A percentile compares a stretch with the other conserved stretches of the same genome.
Evolutionary conservation across 768 basidiomycete genomes (phyloP).

Genomic region (Pholiota conissans): DNA sequence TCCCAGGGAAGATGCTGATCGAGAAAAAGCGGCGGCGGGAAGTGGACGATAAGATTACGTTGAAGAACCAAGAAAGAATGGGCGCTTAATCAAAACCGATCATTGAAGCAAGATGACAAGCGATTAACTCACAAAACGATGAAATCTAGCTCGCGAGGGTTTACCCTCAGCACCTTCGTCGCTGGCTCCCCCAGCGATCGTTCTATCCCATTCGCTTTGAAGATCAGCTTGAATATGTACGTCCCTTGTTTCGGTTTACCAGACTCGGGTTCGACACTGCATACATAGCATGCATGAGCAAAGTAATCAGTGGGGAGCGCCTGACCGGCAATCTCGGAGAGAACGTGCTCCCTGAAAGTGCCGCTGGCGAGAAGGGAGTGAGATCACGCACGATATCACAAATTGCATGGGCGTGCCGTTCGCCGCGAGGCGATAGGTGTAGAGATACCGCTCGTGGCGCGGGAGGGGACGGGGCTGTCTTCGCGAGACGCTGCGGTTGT

Average conservation of each 20-base stretch:
- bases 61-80: background rate
- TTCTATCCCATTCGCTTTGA: slow-evolving; percentile 57
- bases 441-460: slow-evolving; percentile 46
- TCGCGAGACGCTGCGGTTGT: slow-evolving; percentile 16
- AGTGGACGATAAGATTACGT: no score
- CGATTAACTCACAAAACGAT: slow-evolving; percentile 55
- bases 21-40: no score
- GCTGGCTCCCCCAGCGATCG: slow-evolving; percentile 50
- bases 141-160: slow-evolving; percentile 58
- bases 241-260: slow-evolving; percentile 42
- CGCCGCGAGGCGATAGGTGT: slow-evolving; percentile 50
- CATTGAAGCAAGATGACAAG: background rate
- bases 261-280: slow-evolving; percentile 45
- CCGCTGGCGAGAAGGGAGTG: background rate
- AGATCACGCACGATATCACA: slow-evolving; percentile 47
- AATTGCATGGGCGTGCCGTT: slow-evolving; percentile 47
- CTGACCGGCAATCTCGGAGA: background rate
- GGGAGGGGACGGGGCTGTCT: slow-evolving; percentile 24
- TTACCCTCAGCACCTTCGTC: slow-evolving; percentile 44
- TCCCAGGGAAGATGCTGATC: slow-evolving; percentile 63
- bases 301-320: background rate
- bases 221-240: slow-evolving; percentile 53
- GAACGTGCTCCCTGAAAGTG: background rate
- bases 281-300: background rate
- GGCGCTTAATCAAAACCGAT: background rate